Conservation (phyloP, 768 basidiomycete genomes). For the Psilocybe sp. region DNA sequence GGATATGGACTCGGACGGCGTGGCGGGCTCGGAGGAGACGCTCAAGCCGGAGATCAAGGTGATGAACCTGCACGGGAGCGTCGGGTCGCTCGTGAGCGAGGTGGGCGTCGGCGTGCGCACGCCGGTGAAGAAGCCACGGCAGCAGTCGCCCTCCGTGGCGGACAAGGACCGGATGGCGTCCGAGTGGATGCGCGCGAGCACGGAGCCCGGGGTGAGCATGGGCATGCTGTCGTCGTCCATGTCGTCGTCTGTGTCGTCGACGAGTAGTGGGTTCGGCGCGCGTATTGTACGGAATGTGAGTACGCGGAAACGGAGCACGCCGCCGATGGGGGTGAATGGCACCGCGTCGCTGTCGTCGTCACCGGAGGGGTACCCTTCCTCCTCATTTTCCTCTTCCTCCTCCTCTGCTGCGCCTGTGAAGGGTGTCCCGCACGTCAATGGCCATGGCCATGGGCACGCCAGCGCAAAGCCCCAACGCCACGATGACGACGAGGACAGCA, state of each 20-base stretch:
- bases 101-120: conserved; percentile 37
- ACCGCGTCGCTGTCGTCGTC: too few species aligned
- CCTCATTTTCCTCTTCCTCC: too few species aligned
- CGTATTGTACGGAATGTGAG: conserved; percentile 59
- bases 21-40: conserved; percentile 61
- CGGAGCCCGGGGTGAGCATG: conserved; percentile 16
- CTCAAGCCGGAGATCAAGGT: conserved; percentile 50
- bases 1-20: conserved; percentile 15
- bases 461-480: too few species aligned
- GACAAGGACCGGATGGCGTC: too few species aligned
- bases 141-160: conserved; percentile 1
- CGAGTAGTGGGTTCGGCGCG: conserved; percentile 35
- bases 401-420: too few species aligned
- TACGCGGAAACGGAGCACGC: conserved; percentile 23
- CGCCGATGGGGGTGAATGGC: neutral
- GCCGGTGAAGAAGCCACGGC: conserved; percentile 18
- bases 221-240: conserved; percentile 12
- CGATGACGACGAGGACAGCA: too few species aligned
- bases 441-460: too few species aligned
- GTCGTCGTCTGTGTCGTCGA: conserved; percentile 12
- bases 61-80: conserved; percentile 45
- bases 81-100: conserved; percentile 43
- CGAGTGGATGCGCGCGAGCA: conserved; percentile 4
- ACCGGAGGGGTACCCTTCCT: too few species aligned
- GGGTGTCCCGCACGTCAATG: too few species aligned